phyloP scores from a whole-genome alignment of 495 filamentous ascomycete genomes.

The Xylaria palmicola region DNA sequence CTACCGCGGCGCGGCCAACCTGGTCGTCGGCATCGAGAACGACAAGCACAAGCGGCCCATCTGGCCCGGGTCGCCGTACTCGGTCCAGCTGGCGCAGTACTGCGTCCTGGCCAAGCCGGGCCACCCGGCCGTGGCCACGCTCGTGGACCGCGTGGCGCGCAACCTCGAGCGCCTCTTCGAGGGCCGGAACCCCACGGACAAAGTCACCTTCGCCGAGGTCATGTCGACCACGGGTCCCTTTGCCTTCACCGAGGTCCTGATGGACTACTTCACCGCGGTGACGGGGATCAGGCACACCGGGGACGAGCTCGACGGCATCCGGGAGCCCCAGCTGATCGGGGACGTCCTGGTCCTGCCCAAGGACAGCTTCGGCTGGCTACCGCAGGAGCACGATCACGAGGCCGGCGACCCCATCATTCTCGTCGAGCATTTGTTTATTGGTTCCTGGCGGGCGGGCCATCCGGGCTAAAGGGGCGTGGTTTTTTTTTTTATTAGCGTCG shows the following conservation, averaged over 20 bases:
- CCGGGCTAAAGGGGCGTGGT: constrained; percentile 3
- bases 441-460: constrained; percentile 16
- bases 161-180: constrained; percentile 16
- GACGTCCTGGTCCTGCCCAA: constrained; percentile 28
- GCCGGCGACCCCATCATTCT: constrained; percentile 4
- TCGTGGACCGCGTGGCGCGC: constrained; percentile 22
- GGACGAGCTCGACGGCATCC: constrained; percentile 18
- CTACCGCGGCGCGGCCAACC: constrained; percentile 25
- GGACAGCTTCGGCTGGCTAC: constrained; percentile 22
- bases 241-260: constrained; percentile 23
- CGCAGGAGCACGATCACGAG: constrained; percentile 10
- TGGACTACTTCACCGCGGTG: constrained; percentile 15
- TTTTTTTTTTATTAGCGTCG: not conserved
- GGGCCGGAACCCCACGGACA: not conserved
- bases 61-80: constrained; percentile 25
- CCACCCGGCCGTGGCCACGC: constrained; percentile 21
- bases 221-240: constrained; percentile 23
- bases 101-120: constrained; percentile 39
- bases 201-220: constrained; percentile 19
- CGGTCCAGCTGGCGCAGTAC: constrained; percentile 42
- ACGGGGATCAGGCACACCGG: constrained; percentile 13
- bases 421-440: constrained; percentile 21
- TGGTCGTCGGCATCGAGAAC: constrained; percentile 45
- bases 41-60: constrained; percentile 31
- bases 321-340: constrained; percentile 19